Evolutionary conservation across 164 flowering plant genomes (phyloP), one percentile per base, ranked within the genome.

Genomic region (Macadamia integrifolia): DNA sequence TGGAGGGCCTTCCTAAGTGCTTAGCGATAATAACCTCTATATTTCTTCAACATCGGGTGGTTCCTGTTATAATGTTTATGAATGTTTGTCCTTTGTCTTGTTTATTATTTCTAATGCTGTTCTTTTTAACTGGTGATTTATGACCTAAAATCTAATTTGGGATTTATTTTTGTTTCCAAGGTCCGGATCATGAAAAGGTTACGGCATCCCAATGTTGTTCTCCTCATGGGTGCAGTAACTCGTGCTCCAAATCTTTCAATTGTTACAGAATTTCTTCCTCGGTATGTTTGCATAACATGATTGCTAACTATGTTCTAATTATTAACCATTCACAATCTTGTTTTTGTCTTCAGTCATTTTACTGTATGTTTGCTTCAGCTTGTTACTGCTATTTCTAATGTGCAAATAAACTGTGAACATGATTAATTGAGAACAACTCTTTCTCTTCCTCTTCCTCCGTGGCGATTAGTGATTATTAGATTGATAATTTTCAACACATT

Each of bases 221-320:
- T 94, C 60, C 92, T 94, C 82, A 94, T 94, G 99, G 99, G 99
- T 71, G 98, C 99, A 66, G 86, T 94, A 59, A 94, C 94, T 62
- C 96, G 91, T 74, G 72, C 92, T 44, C 99, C 99, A 68, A 83
- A 92, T 85, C 98, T 94, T 69, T 92, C 99, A 53, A 92, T 94
- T 61, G 76, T 94, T 60, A 92, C 99, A 59, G 99, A 94, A 67
- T 94, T 92, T 87, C 99, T 94, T 81, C 99, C 91, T 66, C 89
- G 99, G 99, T 94, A 84, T 79, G 85, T 66, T 44, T 60, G 69
- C 58, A 18, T 50, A 58, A 53, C 65, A 66, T 50, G 42, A 42
- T 9, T 46, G 3, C 1, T 46, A 8, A 46, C 50, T 8, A 0
- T 46, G 50, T 11, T 9, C 48, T 43, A 9, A 43, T 43, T 46